Evolutionary conservation across 2,329 filamentous ascomycete genomes (phyloP), one percentile per base, ranked within the genome.

Genomic region (Ophiosphaerella narmari): DNA sequence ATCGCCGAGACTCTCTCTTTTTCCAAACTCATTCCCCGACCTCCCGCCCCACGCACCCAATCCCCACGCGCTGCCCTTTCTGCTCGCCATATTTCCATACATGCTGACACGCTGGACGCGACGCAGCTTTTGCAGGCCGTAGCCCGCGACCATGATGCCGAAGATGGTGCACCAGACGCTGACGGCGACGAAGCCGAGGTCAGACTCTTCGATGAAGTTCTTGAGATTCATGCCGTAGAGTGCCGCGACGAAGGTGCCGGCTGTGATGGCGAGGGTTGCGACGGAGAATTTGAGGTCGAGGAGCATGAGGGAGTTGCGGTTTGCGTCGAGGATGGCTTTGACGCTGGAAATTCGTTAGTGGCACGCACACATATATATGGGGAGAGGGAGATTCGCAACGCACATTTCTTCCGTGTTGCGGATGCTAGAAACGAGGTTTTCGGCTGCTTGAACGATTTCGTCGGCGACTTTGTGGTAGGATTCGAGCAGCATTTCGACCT

Each of bases 181-280:
- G 52, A 99, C 86, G 46, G 84, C 84, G 39, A 81, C 82, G 72
- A 99, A 97, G 9, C 93, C 94, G 73, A 90, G 83, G 73, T 90
- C 84, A 1, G 89, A 92, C 71, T 97, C 93, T 77, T 99, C 94
- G 64, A 97, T 91, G 74, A 97, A 97, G 75, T 97, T 97, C 71
- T 97, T 95, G 58, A 99, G 79, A 77, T 99, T 99, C 92, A 97
- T 97, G 63, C 94, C 94, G 80, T 97, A 99, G n/a, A 99, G 85
- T n/a, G 92, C 92, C 7, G 94, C 95, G 65, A 97, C 83, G 70
- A 97, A 95, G 42, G 94, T 97, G 47, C 94, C 94, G 70, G 92
- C 91, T 46, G 91, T 93, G 40, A 97, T 85, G n/a, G 92, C 91
- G 4, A 99, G 84, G 1, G 94, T 97, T 49, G 91, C 90, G 52